These are phyloP conservation scores for Monilinia fructicola DNA, from an alignment of 2,329 filamentous ascomycete species.

Conservation along the genomic window DNA sequence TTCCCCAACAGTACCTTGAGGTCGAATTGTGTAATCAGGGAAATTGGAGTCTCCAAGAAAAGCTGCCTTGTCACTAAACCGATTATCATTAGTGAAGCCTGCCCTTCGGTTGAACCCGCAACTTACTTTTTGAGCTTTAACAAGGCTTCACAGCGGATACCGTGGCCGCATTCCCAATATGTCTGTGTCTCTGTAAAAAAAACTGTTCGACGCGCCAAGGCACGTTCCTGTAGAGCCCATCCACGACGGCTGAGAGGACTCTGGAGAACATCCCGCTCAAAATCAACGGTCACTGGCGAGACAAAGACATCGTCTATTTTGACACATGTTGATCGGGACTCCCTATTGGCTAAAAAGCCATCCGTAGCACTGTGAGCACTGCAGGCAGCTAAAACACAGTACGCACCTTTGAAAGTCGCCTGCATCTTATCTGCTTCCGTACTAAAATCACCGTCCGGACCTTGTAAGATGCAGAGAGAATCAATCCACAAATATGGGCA, in stretches of 20 bases:
- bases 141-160: constrained; percentile 42
- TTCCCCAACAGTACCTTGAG: neutral
- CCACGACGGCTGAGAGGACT: constrained; percentile 41
- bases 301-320: neutral
- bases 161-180: constrained; percentile 44
- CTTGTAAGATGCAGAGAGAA: constrained; percentile 41
- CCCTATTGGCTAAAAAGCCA: neutral
- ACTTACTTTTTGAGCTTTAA: constrained; percentile 40
- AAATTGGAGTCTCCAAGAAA: constrained; percentile 40
- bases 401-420: constrained; percentile 29
- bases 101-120: neutral
- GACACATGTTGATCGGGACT: neutral
- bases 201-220: constrained; percentile 42
- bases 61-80: constrained; percentile 25
- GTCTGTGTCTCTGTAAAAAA: constrained; percentile 42
- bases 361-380: constrained; percentile 1
- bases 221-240: constrained; percentile 46
- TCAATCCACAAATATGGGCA: constrained; percentile 41
- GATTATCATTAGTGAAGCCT: neutral
- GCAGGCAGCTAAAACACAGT: constrained; percentile 19
- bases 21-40: constrained; percentile 19
- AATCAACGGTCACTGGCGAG: constrained; percentile 35
- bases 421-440: constrained; percentile 35
- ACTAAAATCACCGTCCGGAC: constrained; percentile 35
- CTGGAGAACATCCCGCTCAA: constrained; percentile 40